Evolutionary conservation across 2,329 filamentous ascomycete species (phyloP).

Genomic region (Raffaelea albimanens): DNA sequence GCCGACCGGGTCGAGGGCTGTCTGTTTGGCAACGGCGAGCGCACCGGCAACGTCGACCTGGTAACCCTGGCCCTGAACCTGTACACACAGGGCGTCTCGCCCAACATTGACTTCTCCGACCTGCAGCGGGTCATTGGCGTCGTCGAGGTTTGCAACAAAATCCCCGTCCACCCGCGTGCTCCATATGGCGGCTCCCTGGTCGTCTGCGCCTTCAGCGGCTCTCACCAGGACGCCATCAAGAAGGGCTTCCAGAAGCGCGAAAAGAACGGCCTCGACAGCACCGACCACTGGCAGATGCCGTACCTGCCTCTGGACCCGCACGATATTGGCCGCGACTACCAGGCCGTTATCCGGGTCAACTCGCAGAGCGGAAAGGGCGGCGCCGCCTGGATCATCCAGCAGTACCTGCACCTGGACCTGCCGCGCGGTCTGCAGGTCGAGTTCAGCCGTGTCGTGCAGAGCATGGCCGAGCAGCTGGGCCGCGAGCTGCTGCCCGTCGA

Average conservation of each 20-base stretch:
- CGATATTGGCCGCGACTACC: conserved; percentile 94
- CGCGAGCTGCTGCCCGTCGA: conserved; percentile 77
- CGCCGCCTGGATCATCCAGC: conserved; percentile 86
- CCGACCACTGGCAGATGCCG: conserved; percentile 73
- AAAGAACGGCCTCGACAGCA: conserved; percentile 43
- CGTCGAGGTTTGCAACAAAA: conserved; percentile 90
- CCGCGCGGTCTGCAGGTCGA: conserved; percentile 87
- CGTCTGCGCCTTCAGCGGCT: conserved; percentile 85
- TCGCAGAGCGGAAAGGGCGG: conserved; percentile 93
- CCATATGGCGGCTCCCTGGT: conserved; percentile 88
- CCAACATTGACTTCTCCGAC: conserved; percentile 84
- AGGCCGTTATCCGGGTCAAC: conserved; percentile 96
- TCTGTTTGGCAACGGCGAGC: conserved; percentile 88
- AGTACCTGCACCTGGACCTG: conserved; percentile 81
- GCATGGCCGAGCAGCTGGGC: conserved; percentile 66
- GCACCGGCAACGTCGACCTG: conserved; percentile 91
- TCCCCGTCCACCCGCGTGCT: conserved; percentile 79
- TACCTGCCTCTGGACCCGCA: conserved; percentile 89
- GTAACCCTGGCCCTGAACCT: conserved; percentile 89
- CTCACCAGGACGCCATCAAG: conserved; percentile 93
- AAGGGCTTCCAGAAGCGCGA: conserved; percentile 75
- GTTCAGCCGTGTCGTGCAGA: conserved; percentile 82
- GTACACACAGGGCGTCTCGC: conserved; percentile 84
- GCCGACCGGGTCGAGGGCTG: conserved; percentile 92
- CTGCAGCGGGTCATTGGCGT: conserved; percentile 77